Conservation (phyloP, 139 green algal genomes). For the Haematococcus lacustris region DNA sequence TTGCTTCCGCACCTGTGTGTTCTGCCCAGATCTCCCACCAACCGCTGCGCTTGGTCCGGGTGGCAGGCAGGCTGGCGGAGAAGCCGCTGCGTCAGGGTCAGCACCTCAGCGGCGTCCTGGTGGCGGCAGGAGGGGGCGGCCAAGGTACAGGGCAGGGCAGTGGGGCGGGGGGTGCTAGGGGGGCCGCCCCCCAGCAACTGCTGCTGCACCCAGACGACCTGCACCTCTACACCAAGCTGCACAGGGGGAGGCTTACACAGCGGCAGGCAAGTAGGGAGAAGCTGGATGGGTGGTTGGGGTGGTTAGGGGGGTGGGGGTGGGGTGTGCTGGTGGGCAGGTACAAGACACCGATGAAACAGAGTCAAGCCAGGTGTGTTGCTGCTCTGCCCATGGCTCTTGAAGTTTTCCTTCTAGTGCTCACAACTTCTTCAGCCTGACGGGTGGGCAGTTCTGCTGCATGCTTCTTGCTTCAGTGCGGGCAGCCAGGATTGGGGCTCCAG, state of each 20-base stretch:
- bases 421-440: too few species aligned
- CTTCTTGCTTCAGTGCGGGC: too few species aligned
- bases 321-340: neutral
- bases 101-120: slow-evolving; percentile 49
- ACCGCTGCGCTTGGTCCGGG: slow-evolving; percentile 40
- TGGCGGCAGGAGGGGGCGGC: slow-evolving; percentile 12
- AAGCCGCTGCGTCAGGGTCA: slow-evolving; percentile 40
- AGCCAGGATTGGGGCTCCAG: too few species aligned
- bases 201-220: slow-evolving; percentile 85
- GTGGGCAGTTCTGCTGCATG: too few species aligned
- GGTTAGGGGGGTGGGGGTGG: too few species aligned
- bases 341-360: too few species aligned
- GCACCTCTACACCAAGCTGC: slow-evolving; percentile 77
- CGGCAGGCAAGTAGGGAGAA: slow-evolving; percentile 58
- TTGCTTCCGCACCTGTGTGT: too few species aligned
- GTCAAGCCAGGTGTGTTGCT: too few species aligned
- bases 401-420: too few species aligned
- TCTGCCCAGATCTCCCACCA: slow-evolving; percentile 51
- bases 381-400: too few species aligned
- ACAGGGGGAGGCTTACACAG: slow-evolving; percentile 67
- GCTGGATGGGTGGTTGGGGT: too few species aligned
- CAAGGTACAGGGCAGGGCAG: neutral
- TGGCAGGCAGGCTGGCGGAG: slow-evolving; percentile 69
- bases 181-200: slow-evolving; percentile 12
- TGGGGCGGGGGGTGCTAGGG: slow-evolving; percentile 3